Percentiles rank a stretch among this genome's conserved stretches.
Conservation (phyloP, 2,329 filamentous ascomycete genomes). For the Fusarium sp. region DNA sequence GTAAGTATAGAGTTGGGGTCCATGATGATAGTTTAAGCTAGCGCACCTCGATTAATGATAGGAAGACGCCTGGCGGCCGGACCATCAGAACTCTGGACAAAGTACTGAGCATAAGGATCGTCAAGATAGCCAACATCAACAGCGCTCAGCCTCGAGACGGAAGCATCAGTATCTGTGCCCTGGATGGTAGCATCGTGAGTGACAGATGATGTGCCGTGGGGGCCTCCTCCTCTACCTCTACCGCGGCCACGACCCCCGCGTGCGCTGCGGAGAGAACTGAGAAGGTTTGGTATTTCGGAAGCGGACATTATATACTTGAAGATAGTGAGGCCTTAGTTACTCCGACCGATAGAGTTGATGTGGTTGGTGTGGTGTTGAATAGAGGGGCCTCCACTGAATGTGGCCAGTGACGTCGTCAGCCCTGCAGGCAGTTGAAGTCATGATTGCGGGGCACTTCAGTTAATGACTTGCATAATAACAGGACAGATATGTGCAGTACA, state of each 20-base stretch:
- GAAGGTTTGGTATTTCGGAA: conserved; percentile 82
- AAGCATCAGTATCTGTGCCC: conserved; percentile 91
- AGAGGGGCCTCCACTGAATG: not conserved
- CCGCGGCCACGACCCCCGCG: conserved; percentile 52
- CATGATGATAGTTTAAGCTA: not conserved
- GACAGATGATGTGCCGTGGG: conserved; percentile 43
- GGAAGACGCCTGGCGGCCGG: conserved; percentile 75
- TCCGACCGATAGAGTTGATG: conserved; percentile 5
- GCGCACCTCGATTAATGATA: conserved; percentile 90
- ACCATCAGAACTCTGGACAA: conserved; percentile 65
- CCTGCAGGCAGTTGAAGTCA: conserved; percentile 8
- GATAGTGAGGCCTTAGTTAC: conserved; percentile 3
- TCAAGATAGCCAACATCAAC: conserved; percentile 86
- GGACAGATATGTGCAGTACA: not conserved
- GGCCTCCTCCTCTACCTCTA: conserved; percentile 50
- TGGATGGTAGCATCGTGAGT: conserved; percentile 82
- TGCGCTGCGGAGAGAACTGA: conserved; percentile 58
- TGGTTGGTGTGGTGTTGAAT: not conserved
- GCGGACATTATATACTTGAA: conserved; percentile 67
- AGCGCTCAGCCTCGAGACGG: conserved; percentile 87
- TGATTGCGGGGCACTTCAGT: conserved; percentile 22
- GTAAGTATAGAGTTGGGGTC: conserved; percentile 19
- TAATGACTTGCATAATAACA: not conserved
- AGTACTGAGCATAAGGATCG: conserved; percentile 80
- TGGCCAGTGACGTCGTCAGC: conserved; percentile 25